Evolutionary conservation across 2,329 filamentous ascomycete species (phyloP).

Genomic region (Aspergillus carbonarius): DNA sequence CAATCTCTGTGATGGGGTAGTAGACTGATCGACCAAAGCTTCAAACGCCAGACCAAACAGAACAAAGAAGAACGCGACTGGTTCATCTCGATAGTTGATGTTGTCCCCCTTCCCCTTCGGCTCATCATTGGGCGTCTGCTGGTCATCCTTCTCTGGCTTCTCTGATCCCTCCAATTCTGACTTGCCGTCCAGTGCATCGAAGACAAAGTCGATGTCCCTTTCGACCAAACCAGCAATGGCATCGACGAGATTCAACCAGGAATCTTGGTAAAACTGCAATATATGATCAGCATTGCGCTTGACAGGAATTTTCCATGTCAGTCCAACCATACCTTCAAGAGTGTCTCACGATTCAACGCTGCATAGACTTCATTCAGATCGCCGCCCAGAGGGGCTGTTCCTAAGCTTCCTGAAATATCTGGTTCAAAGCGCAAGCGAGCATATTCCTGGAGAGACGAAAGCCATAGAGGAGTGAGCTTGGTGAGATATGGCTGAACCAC

Average conservation of each 20-base stretch:
- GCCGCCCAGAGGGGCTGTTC: slow-evolving; percentile 75
- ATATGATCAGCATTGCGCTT: not conserved
- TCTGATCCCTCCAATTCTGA: slow-evolving; percentile 34
- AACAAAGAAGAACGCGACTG: slow-evolving; percentile 98
- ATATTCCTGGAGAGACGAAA: slow-evolving; percentile 90
- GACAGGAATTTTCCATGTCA: not conserved
- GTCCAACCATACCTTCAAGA: slow-evolving; percentile 61
- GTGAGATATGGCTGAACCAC: slow-evolving; percentile 89
- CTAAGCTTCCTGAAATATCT: slow-evolving; percentile 88
- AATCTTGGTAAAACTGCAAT: slow-evolving; percentile 82
- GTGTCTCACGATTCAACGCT: slow-evolving; percentile 87
- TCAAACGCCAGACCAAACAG: slow-evolving; percentile 96
- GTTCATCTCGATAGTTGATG: slow-evolving; percentile 97
- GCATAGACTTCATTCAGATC: slow-evolving; percentile 93
- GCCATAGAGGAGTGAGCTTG: slow-evolving; percentile 86
- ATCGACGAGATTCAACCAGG: slow-evolving; percentile 94
- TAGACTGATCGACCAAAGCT: slow-evolving; percentile 79
- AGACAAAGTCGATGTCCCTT: slow-evolving; percentile 96
- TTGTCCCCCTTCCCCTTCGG: slow-evolving; percentile 62
- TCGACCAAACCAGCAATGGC: slow-evolving; percentile 97
- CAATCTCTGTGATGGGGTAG: slow-evolving; percentile 73
- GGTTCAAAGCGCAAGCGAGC: slow-evolving; percentile 92
- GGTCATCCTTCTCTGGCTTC: slow-evolving; percentile 26
- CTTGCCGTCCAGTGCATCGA: slow-evolving; percentile 92
- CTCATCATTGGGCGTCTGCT: slow-evolving; percentile 18